A percentile compares a stretch with the other conserved stretches of the same genome.
Evolutionary conservation across 257 asterid species (phyloP).

Genomic region (Primulina eburnea): DNA sequence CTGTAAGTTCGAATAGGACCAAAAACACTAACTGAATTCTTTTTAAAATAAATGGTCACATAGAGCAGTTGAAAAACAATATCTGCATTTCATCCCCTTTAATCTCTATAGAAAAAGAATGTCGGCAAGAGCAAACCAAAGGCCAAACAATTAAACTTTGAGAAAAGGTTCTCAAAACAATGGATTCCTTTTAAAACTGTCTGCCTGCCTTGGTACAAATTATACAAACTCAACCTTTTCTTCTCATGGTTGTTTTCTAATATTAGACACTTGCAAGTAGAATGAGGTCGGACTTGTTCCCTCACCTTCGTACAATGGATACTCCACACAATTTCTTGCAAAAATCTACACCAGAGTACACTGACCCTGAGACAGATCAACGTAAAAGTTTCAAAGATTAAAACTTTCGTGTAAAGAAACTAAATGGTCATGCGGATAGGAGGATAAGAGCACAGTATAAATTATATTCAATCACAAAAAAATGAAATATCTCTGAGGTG

Average conservation of each 20-base stretch:
- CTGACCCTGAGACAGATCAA: constrained; percentile 57
- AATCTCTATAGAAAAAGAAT: no score
- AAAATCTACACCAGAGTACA: constrained; percentile 92
- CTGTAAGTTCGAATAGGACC: constrained; percentile 36
- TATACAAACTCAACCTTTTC: constrained; percentile 19
- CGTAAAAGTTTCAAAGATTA: constrained; percentile 17
- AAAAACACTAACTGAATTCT: neutral
- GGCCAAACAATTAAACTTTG: neutral
- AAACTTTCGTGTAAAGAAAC: constrained; percentile 14
- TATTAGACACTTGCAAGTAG: neutral
- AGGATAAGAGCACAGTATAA: neutral
- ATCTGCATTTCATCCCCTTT: neutral
- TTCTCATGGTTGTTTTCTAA: neutral
- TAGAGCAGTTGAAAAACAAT: neutral
- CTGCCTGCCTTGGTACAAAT: neutral
- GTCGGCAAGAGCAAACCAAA: neutral
- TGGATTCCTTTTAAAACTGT: constrained; percentile 2
- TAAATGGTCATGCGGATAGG: neutral
- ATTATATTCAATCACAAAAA: neutral
- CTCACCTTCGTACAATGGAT: constrained; percentile 94
- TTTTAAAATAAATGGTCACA: neutral
- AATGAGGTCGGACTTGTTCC: constrained; percentile 19
- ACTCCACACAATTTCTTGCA: constrained; percentile 99
- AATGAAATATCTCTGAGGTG: neutral
- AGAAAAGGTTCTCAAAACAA: constrained; percentile 1